phyloP scores from a whole-genome alignment of 345 rosid genomes.

The Populus ilicifolia region DNA sequence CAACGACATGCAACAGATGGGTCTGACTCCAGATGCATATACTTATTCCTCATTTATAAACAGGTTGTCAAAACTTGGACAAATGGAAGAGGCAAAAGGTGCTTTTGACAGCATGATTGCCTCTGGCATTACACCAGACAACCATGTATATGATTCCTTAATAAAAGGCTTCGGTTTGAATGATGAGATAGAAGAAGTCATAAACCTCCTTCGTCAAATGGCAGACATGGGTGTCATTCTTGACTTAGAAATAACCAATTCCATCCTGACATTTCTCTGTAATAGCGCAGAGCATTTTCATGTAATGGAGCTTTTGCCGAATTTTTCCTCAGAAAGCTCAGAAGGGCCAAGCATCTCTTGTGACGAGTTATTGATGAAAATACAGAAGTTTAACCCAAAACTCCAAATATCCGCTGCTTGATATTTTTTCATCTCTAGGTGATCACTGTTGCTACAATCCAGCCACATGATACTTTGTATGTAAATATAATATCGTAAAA shows the following conservation, averaged over 20 bases:
- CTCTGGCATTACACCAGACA: slow-evolving; percentile 47
- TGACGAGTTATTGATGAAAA: slow-evolving; percentile 29
- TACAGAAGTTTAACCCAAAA: slow-evolving; percentile 13
- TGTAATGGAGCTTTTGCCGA: slow-evolving; percentile 37
- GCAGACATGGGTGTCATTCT: slow-evolving; percentile 43
- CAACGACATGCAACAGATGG: slow-evolving; percentile 44
- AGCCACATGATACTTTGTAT: background rate
- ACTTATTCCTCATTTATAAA: slow-evolving; percentile 57
- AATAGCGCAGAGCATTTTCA: slow-evolving; percentile 35
- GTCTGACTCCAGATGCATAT: slow-evolving; percentile 45
- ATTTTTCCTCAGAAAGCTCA: slow-evolving; percentile 29
- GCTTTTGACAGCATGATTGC: slow-evolving; percentile 53
- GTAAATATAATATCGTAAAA: background rate
- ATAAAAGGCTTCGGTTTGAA: slow-evolving; percentile 43
- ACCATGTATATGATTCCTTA: slow-evolving; percentile 48
- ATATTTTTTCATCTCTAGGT: background rate
- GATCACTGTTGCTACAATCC: background rate
- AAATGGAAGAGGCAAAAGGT: slow-evolving; percentile 47
- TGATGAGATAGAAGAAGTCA: slow-evolving; percentile 48
- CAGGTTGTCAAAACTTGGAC: slow-evolving; percentile 53
- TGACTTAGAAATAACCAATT: slow-evolving; percentile 42
- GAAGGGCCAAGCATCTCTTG: slow-evolving; percentile 25
- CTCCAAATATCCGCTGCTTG: slow-evolving; percentile 15
- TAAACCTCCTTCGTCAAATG: slow-evolving; percentile 44
- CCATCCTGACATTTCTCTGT: slow-evolving; percentile 53